Conservation (phyloP, 805 yeast genomes). For the Lachancea sp. region DNA sequence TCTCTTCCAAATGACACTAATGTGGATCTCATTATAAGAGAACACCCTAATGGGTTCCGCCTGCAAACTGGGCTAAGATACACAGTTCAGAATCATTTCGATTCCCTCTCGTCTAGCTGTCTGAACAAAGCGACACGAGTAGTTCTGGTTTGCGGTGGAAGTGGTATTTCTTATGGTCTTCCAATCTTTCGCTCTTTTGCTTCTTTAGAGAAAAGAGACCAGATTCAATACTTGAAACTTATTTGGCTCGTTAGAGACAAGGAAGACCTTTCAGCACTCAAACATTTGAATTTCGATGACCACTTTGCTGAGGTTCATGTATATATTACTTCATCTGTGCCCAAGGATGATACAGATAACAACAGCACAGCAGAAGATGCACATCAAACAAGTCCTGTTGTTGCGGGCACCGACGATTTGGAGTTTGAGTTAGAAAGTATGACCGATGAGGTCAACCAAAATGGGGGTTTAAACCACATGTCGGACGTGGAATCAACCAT, state of each 20-base stretch:
- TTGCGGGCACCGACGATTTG: slow-evolving; percentile 9
- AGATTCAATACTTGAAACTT: slow-evolving; percentile 33
- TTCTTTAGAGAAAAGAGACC: slow-evolving; percentile 15
- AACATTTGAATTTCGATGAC: slow-evolving; percentile 10
- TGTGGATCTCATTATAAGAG: slow-evolving; percentile 42
- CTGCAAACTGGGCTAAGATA: slow-evolving; percentile 31
- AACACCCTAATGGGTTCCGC: slow-evolving; percentile 27
- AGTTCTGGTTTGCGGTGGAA: slow-evolving; percentile 60
- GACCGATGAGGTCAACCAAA: slow-evolving; percentile 14
- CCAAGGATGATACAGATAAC: slow-evolving; percentile 7
- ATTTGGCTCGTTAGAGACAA: slow-evolving; percentile 50
- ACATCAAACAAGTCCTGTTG: neutral
- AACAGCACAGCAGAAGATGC: neutral
- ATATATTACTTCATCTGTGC: slow-evolving; percentile 7
- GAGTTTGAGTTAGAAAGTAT: slow-evolving; percentile 17
- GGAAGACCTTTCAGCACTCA: slow-evolving; percentile 43
- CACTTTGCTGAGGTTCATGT: slow-evolving; percentile 5
- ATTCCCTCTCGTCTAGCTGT: slow-evolving; percentile 37
- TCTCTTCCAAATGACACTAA: slow-evolving; percentile 36
- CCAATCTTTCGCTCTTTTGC: slow-evolving; percentile 43
- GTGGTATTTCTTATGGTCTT: slow-evolving; percentile 61
- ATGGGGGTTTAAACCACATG: slow-evolving; percentile 13
- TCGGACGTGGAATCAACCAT: neutral
- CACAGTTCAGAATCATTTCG: slow-evolving; percentile 39
- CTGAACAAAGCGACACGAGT: slow-evolving; percentile 46